Evolutionary conservation across 192 early-diverging fungal species (phyloP).

Genomic region (Pilaira anomala): DNA sequence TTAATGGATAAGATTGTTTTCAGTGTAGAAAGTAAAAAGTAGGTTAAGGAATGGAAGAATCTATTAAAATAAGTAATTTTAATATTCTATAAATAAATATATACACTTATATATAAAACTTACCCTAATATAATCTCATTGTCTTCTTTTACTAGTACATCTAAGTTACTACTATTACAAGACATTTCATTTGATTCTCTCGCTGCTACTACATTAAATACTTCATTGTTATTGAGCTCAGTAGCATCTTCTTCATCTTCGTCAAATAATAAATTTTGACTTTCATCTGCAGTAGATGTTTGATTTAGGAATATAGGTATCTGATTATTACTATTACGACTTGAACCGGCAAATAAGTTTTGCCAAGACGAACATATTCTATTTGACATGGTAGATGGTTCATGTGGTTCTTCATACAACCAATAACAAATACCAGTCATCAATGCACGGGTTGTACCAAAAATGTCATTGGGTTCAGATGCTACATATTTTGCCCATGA

Average conservation of each 20-base stretch:
- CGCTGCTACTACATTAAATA: conserved; percentile 18
- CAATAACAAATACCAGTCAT: conserved; percentile 18
- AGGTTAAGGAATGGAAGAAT: conserved; percentile 42
- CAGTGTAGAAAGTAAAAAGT: conserved; percentile 29
- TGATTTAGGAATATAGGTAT: background rate
- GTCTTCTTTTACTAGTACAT: background rate
- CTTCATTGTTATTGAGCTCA: conserved; percentile 18
- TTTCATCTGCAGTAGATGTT: conserved; percentile 16
- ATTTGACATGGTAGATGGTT: conserved; percentile 12
- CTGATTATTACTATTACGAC: background rate
- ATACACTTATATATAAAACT: conserved; percentile 12
- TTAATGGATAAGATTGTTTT: conserved; percentile 29
- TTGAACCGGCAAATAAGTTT: conserved; percentile 19
- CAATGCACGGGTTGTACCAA: background rate
- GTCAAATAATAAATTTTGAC: conserved; percentile 16
- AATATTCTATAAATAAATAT: too few relatives aligned
- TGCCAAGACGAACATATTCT: conserved; percentile 16
- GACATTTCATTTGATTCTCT: background rate
- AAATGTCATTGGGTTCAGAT: conserved; percentile 8
- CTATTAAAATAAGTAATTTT: conserved; percentile 1
- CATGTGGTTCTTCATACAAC: conserved; percentile 14
- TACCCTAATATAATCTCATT: conserved; percentile 1
- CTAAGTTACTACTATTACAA: background rate
- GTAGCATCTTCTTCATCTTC: conserved; percentile 36
- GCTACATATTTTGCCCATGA: conserved; percentile 17